A percentile compares a stretch with the other conserved stretches of the same genome.
Evolutionary conservation across 1,139 yeast genomes (phyloP).

Genomic region (Candida tetrigidarum): DNA sequence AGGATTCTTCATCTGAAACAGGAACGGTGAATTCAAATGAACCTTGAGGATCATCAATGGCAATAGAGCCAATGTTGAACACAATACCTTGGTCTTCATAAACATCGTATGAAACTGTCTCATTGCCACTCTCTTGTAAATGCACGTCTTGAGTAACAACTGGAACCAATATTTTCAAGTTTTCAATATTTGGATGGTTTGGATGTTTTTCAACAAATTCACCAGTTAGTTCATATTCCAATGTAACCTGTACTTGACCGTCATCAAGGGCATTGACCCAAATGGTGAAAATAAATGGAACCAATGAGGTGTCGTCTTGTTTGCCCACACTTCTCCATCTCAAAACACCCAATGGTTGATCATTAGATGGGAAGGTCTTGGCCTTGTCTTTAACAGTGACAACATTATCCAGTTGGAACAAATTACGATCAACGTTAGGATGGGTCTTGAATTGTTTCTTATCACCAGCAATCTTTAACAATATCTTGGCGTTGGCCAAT

Average conservation of each 20-base stretch:
- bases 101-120: constrained; percentile 49
- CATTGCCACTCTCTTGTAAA: constrained; percentile 48
- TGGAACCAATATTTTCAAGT: constrained; percentile 71
- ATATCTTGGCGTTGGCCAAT: constrained; percentile 66
- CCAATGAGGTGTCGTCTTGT: constrained; percentile 57
- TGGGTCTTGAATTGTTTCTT: constrained; percentile 87
- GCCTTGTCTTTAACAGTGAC: constrained; percentile 77
- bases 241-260: constrained; percentile 68
- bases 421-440: constrained; percentile 87
- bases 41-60: constrained; percentile 61
- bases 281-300: constrained; percentile 79
- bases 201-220: constrained; percentile 39
- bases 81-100: constrained; percentile 65
- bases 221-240: constrained; percentile 76
- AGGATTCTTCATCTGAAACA: constrained; percentile 72
- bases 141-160: constrained; percentile 59
- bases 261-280: constrained; percentile 75
- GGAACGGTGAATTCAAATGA: constrained; percentile 81
- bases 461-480: constrained; percentile 52
- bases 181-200: constrained; percentile 49
- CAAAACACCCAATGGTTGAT: constrained; percentile 86
- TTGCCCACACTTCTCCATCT: constrained; percentile 83
- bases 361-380: constrained; percentile 89
- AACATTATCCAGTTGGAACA: constrained; percentile 59
- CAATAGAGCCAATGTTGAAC: constrained; percentile 54